Evolutionary conservation across 192 early-diverging fungal species (phyloP), one percentile per base, ranked within the genome.

Genomic region (Umbelopsis isabellina): DNA sequence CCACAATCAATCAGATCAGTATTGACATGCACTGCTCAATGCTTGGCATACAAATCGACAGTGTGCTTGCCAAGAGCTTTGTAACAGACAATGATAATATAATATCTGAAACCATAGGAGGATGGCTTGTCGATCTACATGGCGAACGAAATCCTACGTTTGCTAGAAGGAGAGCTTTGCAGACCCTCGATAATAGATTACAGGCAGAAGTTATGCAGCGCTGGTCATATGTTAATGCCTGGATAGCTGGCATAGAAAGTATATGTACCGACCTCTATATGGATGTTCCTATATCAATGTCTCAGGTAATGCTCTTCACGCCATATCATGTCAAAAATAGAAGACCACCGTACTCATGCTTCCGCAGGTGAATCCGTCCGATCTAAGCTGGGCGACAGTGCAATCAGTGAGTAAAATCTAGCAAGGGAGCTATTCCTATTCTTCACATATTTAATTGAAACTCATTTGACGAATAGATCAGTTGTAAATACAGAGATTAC

Each of bases 21-120:
- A 75, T 79, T 35, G 77, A 79, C 46, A 45, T 27, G 2, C 37
- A 52, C 41, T 79, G 71, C 48, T 21, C 18, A 61, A 65, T 73
- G n/a, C 44, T 79, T 18, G 78, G 78, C 20, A 65, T 75, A 10
- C 48, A 67, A 13, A 72, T 75, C 45, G 78, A 79, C 48, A 75
- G 51, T 46, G 37, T 79, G 30, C 53, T 75, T 15, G 44, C 70
- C 25, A 33, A 66, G 69, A 49, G 13, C 35, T 66, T 48, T 69
- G 67, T 44, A 49, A 67, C 47, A 33, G 49, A 69, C 33, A 67
- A 23, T 58, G 65, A 48, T 3, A 48, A 52, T 16, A 27, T 44
- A 10, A 25, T 49, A 49, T 41, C 48, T 69, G 67, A 49, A 50
- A 37, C 47, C 4, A 30, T 69, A 25, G 35, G 35, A 11, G 47